Percentiles rank a stretch among this genome's conserved stretches.
These are phyloP conservation scores for Pseudozyma hubeiensis DNA, from an alignment of 1,284 basidiomycete genomes.

Conservation along the genomic window DNA sequence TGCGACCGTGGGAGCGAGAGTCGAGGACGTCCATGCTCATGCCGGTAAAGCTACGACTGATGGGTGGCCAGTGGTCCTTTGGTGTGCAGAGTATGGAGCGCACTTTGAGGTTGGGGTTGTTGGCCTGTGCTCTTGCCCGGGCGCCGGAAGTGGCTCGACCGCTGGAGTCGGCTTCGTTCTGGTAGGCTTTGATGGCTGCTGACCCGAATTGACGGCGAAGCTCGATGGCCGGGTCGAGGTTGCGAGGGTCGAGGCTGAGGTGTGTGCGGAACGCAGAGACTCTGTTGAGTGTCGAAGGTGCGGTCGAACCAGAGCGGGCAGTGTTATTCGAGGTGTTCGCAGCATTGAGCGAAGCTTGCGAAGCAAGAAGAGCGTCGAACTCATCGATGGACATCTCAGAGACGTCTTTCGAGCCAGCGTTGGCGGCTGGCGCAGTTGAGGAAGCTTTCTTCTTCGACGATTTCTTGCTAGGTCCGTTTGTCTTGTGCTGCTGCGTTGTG, in stretches of 20 bases:
- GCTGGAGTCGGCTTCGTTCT: constrained; percentile 45
- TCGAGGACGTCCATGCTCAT: constrained; percentile 62
- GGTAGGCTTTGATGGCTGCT: constrained; percentile 66
- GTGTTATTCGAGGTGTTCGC: constrained; percentile 5
- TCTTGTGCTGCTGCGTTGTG: constrained; percentile 17
- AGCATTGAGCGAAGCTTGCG: constrained; percentile 39
- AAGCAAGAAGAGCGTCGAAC: constrained; percentile 58
- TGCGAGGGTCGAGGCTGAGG: constrained; percentile 52
- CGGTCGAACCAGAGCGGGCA: not conserved
- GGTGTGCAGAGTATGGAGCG: constrained; percentile 62
- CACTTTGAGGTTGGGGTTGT: constrained; percentile 62
- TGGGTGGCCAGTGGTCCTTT: constrained; percentile 63
- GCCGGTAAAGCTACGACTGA: constrained; percentile 63
- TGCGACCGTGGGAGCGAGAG: constrained; percentile 33
- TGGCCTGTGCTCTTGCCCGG: constrained; percentile 51
- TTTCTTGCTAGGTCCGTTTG: constrained; percentile 15
- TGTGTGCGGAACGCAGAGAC: constrained; percentile 43
- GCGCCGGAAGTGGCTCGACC: constrained; percentile 37
- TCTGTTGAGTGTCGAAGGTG: constrained; percentile 1
- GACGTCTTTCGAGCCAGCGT: constrained; percentile 37
- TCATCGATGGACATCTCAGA: constrained; percentile 66
- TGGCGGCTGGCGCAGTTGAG: not conserved
- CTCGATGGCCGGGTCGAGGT: constrained; percentile 63
- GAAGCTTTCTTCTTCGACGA: constrained; percentile 30
- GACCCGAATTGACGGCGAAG: constrained; percentile 66